These are phyloP conservation scores for Colletotrichum gigasporum DNA, from an alignment of 2,329 filamentous ascomycete species.

Conservation along the genomic window DNA sequence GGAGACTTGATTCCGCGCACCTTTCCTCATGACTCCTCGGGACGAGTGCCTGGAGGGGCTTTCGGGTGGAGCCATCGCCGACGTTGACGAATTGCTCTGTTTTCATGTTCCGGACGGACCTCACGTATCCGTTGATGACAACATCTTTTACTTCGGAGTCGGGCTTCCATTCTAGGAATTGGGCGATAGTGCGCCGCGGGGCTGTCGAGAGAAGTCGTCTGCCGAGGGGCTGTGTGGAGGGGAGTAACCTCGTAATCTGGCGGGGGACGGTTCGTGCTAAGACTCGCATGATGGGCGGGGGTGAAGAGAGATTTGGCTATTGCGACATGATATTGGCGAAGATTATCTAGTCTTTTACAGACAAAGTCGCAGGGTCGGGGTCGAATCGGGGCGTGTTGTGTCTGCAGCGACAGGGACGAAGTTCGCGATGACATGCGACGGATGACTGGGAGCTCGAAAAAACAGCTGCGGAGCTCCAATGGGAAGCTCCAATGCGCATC, in stretches of 20 bases:
- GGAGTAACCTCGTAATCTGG: neutral
- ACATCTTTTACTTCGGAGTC: slow-evolving; percentile 56
- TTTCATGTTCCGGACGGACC: slow-evolving; percentile 89
- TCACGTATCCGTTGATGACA: slow-evolving; percentile 80
- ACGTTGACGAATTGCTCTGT: slow-evolving; percentile 83
- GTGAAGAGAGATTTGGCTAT: neutral
- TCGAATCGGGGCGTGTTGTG: neutral
- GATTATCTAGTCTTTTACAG: too few species aligned
- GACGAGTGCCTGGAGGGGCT: slow-evolving; percentile 83
- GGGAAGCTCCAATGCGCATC: neutral
- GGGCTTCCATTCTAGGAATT: slow-evolving; percentile 64
- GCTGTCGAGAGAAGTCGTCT: slow-evolving; percentile 44
- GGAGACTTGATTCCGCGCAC: slow-evolving; percentile 59
- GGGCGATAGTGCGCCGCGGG: slow-evolving; percentile 59
- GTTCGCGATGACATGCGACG: slow-evolving; percentile 14
- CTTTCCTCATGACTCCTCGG: slow-evolving; percentile 74
- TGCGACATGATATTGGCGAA: neutral
- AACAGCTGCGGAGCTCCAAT: slow-evolving; percentile 9
- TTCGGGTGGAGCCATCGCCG: slow-evolving; percentile 85
- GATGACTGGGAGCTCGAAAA: slow-evolving; percentile 1
- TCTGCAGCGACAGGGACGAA: neutral
- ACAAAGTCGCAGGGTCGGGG: neutral
- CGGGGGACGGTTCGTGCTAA: neutral
- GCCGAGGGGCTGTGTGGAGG: neutral
- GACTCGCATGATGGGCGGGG: neutral